phyloP scores from a whole-genome alignment of 2,329 filamentous ascomycete genomes.

The Apiospora sp. region DNA sequence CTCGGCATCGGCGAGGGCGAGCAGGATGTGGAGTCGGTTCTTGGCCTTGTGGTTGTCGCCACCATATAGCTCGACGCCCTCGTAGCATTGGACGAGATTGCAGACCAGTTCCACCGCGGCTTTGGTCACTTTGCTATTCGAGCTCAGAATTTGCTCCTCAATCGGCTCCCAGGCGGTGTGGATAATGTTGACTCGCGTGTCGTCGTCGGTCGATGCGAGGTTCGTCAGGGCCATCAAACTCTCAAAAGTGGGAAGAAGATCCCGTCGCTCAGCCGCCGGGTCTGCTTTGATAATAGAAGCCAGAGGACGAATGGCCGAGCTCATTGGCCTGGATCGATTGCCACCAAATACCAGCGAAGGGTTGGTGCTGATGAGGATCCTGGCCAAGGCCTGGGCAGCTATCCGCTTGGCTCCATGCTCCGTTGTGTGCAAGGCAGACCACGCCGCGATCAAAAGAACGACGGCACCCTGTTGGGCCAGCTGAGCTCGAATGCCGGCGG shows the following conservation, averaged over 20 bases:
- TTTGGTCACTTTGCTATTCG: constrained; percentile 78
- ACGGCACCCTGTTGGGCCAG: constrained; percentile 95
- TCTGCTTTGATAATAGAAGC: constrained; percentile 75
- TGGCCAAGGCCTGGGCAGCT: constrained; percentile 82
- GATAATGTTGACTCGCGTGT: constrained; percentile 73
- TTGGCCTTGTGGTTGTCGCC: constrained; percentile 72
- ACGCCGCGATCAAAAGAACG: constrained; percentile 79
- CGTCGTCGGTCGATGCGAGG: constrained; percentile 80
- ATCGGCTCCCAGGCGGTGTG: constrained; percentile 76
- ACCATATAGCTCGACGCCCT: constrained; percentile 73
- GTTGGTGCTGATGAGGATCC: constrained; percentile 87
- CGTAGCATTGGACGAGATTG: constrained; percentile 79
- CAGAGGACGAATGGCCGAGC: constrained; percentile 84
- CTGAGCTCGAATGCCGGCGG: constrained; percentile 75
- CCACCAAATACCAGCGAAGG: constrained; percentile 84
- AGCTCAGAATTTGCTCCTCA: constrained; percentile 83
- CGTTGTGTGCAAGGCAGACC: constrained; percentile 66
- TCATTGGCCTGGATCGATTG: constrained; percentile 75
- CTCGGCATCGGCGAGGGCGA: constrained; percentile 87
- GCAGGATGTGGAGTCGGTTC: constrained; percentile 80
- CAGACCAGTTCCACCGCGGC: constrained; percentile 90
- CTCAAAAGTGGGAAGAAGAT: constrained; percentile 91
- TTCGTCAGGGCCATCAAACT: constrained; percentile 92
- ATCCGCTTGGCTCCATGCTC: constrained; percentile 58
- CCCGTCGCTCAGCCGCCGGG: constrained; percentile 68